A percentile compares a stretch with the other conserved stretches of the same genome.
phyloP scores from a whole-genome alignment of 192 early-diverging fungal species.

The Endogone sp. region DNA sequence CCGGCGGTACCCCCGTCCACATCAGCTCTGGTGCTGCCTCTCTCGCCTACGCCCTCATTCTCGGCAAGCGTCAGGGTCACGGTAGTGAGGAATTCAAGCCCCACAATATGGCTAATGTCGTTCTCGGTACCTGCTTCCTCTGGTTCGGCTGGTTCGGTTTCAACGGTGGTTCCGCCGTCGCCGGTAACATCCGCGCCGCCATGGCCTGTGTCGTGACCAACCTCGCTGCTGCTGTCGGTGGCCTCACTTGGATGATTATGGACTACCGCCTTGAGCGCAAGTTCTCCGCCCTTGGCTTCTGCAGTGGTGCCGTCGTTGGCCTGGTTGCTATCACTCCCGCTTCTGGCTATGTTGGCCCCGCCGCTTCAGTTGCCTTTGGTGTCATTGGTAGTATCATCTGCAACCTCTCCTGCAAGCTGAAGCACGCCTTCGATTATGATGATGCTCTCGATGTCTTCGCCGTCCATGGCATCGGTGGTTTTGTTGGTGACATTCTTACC shows the following conservation, averaged over 20 bases:
- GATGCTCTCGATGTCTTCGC: slow-evolving; percentile 83
- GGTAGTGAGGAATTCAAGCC: slow-evolving; percentile 68
- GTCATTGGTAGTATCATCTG: slow-evolving; percentile 59
- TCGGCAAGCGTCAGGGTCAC: slow-evolving; percentile 76
- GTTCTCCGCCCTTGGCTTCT: slow-evolving; percentile 79
- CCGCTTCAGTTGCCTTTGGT: slow-evolving; percentile 76
- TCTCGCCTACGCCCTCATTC: slow-evolving; percentile 76
- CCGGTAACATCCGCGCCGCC: slow-evolving; percentile 65
- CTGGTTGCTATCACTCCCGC: slow-evolving; percentile 88
- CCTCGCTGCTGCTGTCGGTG: slow-evolving; percentile 65
- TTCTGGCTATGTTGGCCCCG: slow-evolving; percentile 69
- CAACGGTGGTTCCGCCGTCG: slow-evolving; percentile 63
- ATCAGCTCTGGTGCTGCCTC: slow-evolving; percentile 73
- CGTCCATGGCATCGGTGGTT: neutral
- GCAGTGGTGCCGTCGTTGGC: slow-evolving; percentile 85
- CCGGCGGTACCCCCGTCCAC: slow-evolving; percentile 86
- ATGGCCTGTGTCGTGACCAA: slow-evolving; percentile 74
- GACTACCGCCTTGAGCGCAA: slow-evolving; percentile 71
- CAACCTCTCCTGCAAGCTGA: slow-evolving; percentile 58
- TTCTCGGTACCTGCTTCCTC: slow-evolving; percentile 74
- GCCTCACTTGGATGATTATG: slow-evolving; percentile 67
- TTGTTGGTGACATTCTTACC: slow-evolving; percentile 78
- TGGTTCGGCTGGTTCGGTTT: slow-evolving; percentile 92
- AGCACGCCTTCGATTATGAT: slow-evolving; percentile 67
- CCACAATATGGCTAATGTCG: slow-evolving; percentile 79